A percentile compares a stretch with the other conserved stretches of the same genome.
Evolutionary conservation across 2,329 filamentous ascomycete species (phyloP).

Genomic region (Paraconiothyrium sp.): DNA sequence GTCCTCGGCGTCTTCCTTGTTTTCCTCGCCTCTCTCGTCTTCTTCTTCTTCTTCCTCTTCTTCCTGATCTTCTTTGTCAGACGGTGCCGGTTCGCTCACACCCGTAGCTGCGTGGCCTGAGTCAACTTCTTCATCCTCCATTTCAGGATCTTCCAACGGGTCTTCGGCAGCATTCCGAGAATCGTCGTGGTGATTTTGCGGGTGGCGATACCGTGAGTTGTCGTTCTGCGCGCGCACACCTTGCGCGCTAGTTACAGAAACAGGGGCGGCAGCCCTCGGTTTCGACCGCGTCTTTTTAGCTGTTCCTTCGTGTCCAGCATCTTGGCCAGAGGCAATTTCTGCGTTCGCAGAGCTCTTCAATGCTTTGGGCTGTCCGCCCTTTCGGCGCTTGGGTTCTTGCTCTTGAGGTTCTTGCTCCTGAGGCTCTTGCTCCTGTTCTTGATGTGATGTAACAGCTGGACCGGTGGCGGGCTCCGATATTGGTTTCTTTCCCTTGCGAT

Average conservation of each 20-base stretch:
- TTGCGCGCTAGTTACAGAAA: neutral
- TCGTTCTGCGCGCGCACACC: neutral
- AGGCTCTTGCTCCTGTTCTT: neutral
- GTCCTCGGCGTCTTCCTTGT: neutral
- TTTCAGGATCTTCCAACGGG: neutral
- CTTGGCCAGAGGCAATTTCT: neutral
- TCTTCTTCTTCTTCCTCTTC: conserved; percentile 9
- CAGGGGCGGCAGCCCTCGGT: neutral
- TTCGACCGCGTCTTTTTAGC: neutral
- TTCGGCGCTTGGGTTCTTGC: neutral
- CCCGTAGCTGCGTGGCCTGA: neutral
- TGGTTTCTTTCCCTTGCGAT: neutral
- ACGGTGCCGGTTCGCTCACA: neutral
- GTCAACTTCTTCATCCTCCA: neutral
- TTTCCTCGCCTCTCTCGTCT: conserved; percentile 12
- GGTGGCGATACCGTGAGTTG: neutral
- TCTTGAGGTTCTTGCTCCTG: neutral
- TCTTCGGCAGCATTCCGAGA: neutral
- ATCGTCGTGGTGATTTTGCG: neutral
- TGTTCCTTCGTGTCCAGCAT: neutral
- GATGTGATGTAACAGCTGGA: neutral
- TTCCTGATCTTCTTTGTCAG: neutral
- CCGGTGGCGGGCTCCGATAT: neutral
- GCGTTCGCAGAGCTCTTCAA: neutral
- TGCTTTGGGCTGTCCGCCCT: neutral